Evolutionary conservation across 306 rosid genomes (phyloP), one percentile per base, ranked within the genome.

Genomic region (Fagus sylvatica): DNA sequence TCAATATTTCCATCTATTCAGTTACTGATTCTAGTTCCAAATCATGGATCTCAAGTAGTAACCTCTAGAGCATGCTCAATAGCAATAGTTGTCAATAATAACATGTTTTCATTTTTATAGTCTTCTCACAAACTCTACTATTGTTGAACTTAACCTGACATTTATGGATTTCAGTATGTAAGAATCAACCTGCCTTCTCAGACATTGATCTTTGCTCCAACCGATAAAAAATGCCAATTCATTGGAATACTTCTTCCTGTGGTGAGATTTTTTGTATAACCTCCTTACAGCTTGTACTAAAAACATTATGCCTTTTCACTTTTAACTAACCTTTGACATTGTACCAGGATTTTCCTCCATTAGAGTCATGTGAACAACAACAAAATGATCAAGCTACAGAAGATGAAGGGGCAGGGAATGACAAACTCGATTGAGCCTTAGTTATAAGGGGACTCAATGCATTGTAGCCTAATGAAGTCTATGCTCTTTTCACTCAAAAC

Each of bases 141-240:
- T 15, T 53, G 57, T 17, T 16, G 57, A 53, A 53, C 22, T 53
- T 16, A 6, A 53, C 19, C 5, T 16, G 19, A 46, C 11, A 1
- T 53, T 17, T 17, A 53, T 62, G 53, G 56, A 15, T 74, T 79
- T 75, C 75, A 84, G 88, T 53, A 80, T 71, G 74, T 69, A 0
- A 70, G 54, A 65, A 28, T 84, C 71, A 6, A 32, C 33, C 28
- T 81, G 28, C 64, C 80, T 0, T 42, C 19, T 0, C 85, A 81
- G 4, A 17, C 43, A 0, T 36, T 79, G 59, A 65, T 79, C 7
- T 3, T 87, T 9, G n/a, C 53, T 12, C 77, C 86, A 1, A 49
- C 79, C 0, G 75, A 57, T 12, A 39, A 39, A 4, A 32, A 48
- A 57, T 1, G 15, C 30, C 37, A 28, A 36, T 81, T 48, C 64